Base-by-base conservation (phyloP, 2,329 filamentous ascomycete species). In the Rhinocladiella mackenziei region DNA sequence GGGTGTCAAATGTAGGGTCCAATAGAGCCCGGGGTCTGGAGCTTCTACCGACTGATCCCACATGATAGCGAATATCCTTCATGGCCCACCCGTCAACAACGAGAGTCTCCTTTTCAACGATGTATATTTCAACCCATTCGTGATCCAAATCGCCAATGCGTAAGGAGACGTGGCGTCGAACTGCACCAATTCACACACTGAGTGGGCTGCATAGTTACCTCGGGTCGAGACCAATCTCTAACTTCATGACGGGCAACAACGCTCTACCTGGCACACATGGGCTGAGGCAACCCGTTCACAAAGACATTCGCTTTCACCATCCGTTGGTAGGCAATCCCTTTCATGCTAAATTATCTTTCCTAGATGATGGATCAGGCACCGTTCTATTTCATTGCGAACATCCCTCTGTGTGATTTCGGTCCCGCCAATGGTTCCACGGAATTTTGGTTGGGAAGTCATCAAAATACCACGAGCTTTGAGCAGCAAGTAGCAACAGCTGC, bases 361-460 rank as follows among this genome's bases (percentile, higher is more conserved):
- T n/a, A n/a, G n/a, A n/a, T n/a, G n/a, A n/a, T n/a, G n/a, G n/a
- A n/a, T n/a, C 55, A 57, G 37, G 59, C 45, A 34, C 66, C 65
- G 2, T 67, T 65, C 56, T 65, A 59, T 54, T 58, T 66, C 28
- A 65, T 68, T 44, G 64, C 65, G 51, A 69, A 68, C 47, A 52
- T 66, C 6, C 63, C 65, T 3, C 59, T 68, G n/a, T 61, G 58
- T 47, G 51, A 62, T 44, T 66, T 68, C 55, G 59, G 50, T 31
- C 37, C 47, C 2, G 57, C 48, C 15, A 68, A 62, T 40, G 65
- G 66, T 18, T 55, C 63, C 1, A 68, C 65, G 2, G 65, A 68
- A 51, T 68, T 68, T 53, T 68, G 64, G 65, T 62, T 68, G 5
- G 66, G 65, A 2, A 62, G 63, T n/a, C 63, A 67, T 48, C 59